Conservation (phyloP, 2,329 filamentous ascomycete genomes). For the Aureobasidium subglaciale region DNA sequence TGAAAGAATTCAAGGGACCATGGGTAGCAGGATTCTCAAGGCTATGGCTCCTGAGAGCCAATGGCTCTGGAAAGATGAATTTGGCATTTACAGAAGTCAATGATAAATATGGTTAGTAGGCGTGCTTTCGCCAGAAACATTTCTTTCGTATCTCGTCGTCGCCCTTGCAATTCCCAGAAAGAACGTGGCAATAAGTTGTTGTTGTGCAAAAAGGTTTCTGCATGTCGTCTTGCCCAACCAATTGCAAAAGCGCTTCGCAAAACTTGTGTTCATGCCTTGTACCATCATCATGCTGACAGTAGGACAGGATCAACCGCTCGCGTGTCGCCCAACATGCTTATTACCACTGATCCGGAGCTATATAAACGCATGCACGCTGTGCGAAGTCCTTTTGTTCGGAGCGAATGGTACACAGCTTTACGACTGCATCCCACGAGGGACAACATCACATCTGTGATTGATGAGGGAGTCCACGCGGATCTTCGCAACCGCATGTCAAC, state of each 20-base stretch:
- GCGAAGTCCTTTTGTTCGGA: conserved; percentile 30
- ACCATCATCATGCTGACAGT: conserved; percentile 14
- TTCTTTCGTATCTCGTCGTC: background rate
- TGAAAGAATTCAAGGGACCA: conserved; percentile 32
- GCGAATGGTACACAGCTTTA: conserved; percentile 31
- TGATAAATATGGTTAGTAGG: conserved; percentile 30
- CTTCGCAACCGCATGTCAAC: conserved; percentile 32
- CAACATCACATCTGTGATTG: conserved; percentile 33
- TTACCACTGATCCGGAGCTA: conserved; percentile 32
- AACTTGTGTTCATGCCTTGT: background rate
- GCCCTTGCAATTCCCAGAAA: background rate
- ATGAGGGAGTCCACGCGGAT: conserved; percentile 33
- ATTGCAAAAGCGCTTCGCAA: background rate
- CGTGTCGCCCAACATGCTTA: conserved; percentile 31
- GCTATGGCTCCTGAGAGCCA: conserved; percentile 32
- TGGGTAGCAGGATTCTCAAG: conserved; percentile 32
- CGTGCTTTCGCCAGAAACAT: background rate
- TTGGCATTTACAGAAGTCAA: conserved; percentile 31
- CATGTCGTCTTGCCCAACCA: conserved; percentile 4
- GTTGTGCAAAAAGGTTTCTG: background rate
- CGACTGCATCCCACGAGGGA: conserved; percentile 34
- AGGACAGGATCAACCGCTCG: conserved; percentile 32
- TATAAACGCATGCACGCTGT: conserved; percentile 34
- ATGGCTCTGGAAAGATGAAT: conserved; percentile 33
- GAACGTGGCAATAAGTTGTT: background rate